These are phyloP conservation scores for Backusella parvicylindrica DNA, from an alignment of 192 early-diverging fungal genomes.

Conservation along the genomic window DNA sequence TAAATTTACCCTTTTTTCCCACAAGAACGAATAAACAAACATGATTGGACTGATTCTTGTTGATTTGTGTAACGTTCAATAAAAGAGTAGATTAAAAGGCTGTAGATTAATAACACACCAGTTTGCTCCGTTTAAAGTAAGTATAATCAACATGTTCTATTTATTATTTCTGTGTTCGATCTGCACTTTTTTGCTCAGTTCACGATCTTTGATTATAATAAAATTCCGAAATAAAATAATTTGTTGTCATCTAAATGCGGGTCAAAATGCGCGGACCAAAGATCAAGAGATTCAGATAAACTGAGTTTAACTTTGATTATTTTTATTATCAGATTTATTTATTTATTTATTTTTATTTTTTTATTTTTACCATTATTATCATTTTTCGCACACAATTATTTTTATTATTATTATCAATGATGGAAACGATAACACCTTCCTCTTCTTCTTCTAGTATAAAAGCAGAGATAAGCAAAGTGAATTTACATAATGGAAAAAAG, in stretches of 20 bases:
- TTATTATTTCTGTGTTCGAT: background rate
- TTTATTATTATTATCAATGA: background rate
- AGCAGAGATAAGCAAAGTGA: background rate
- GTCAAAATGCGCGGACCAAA: background rate
- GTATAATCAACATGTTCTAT: background rate
- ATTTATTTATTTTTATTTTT: background rate
- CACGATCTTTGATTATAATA: background rate
- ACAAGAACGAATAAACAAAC: background rate
- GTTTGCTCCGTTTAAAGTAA: background rate
- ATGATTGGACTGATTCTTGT: background rate
- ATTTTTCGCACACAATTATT: background rate
- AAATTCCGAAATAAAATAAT: background rate
- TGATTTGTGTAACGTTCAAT: background rate
- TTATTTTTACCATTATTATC: background rate
- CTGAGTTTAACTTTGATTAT: background rate
- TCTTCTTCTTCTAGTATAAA: background rate
- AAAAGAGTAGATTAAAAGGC: background rate
- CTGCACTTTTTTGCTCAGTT: background rate
- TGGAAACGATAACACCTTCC: background rate
- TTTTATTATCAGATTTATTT: conserved; percentile 6
- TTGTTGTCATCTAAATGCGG: background rate
- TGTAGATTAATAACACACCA: background rate
- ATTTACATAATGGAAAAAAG: background rate
- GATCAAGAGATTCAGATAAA: background rate
- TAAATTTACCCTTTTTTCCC: conserved; percentile 3